Percentiles rank a stretch among this genome's conserved stretches.
phyloP scores from a whole-genome alignment of 352 stramenopile species.

The Stephanocyclus meneghinianus region DNA sequence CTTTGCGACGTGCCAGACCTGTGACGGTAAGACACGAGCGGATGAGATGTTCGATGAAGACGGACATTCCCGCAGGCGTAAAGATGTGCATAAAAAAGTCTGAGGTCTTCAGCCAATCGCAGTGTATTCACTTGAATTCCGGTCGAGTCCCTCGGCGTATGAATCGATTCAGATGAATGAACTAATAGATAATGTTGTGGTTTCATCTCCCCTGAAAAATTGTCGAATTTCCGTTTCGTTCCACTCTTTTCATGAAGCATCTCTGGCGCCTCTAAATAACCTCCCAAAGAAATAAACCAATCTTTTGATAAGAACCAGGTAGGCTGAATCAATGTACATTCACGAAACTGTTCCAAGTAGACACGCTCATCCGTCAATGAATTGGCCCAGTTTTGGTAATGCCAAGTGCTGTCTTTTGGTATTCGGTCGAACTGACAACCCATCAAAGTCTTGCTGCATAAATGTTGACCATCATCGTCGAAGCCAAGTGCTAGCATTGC shows the following conservation, averaged over 20 bases:
- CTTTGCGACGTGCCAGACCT: constrained; percentile 66
- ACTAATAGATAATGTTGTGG: constrained; percentile 25
- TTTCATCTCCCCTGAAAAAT: not conserved
- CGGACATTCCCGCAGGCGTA: constrained; percentile 43
- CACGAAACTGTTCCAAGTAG: constrained; percentile 72
- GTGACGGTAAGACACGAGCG: constrained; percentile 76
- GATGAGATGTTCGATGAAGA: constrained; percentile 46
- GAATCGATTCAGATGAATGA: constrained; percentile 27
- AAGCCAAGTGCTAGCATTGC: constrained; percentile 51
- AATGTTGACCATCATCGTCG: constrained; percentile 18
- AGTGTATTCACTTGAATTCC: constrained; percentile 29
- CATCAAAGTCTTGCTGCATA: constrained; percentile 59
- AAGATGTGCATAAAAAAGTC: constrained; percentile 80
- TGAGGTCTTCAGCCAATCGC: constrained; percentile 74
- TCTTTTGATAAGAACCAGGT: constrained; percentile 70
- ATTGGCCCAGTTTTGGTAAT: constrained; percentile 82
- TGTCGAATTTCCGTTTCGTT: constrained; percentile 11
- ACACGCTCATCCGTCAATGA: constrained; percentile 68
- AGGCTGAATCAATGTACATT: constrained; percentile 80
- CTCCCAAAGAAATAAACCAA: constrained; percentile 63
- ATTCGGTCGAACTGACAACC: constrained; percentile 75
- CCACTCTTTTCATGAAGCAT: not conserved
- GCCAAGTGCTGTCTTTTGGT: constrained; percentile 72
- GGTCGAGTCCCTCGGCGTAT: not conserved
- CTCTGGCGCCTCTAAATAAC: constrained; percentile 67